Percentiles rank a stretch among this genome's conserved stretches.
These are phyloP conservation scores for Tetrapisispora arboricola DNA, from an alignment of 805 yeast species.

Conservation along the genomic window DNA sequence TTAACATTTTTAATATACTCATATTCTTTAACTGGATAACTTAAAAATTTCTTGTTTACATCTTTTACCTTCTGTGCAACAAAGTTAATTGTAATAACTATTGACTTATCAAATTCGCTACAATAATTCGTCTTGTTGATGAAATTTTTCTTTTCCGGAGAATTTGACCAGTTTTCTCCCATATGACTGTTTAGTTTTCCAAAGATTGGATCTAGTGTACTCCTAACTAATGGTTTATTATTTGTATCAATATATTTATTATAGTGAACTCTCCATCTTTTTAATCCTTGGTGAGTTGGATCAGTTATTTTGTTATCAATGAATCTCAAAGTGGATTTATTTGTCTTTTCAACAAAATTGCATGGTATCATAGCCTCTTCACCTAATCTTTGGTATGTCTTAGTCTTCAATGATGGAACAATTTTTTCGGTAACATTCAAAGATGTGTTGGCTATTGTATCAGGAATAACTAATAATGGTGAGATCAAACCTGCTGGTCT, in stretches of 20 bases:
- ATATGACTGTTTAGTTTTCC: slow-evolving; percentile 50
- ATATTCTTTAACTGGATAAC: slow-evolving; percentile 6
- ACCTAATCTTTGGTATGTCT: slow-evolving; percentile 40
- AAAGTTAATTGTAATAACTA: slow-evolving; percentile 31
- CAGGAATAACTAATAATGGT: slow-evolving; percentile 39
- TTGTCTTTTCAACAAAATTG: slow-evolving; percentile 33
- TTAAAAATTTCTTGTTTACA: slow-evolving; percentile 1
- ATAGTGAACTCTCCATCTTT: slow-evolving; percentile 40
- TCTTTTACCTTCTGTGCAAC: neutral
- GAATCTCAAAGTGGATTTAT: slow-evolving; percentile 24
- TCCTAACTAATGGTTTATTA: slow-evolving; percentile 53
- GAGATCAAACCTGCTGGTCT: slow-evolving; percentile 30
- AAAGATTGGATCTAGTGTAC: slow-evolving; percentile 52
- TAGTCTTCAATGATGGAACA: slow-evolving; percentile 50
- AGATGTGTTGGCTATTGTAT: slow-evolving; percentile 45
- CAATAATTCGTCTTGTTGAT: slow-evolving; percentile 37
- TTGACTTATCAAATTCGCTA: slow-evolving; percentile 50
- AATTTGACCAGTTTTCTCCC: slow-evolving; percentile 34
- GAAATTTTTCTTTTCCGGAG: slow-evolving; percentile 37
- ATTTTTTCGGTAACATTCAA: slow-evolving; percentile 46
- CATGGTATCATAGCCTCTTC: slow-evolving; percentile 44
- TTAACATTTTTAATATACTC: slow-evolving; percentile 29
- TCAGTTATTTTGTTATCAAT: slow-evolving; percentile 28
- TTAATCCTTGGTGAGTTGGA: slow-evolving; percentile 41
- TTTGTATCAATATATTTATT: slow-evolving; percentile 45